phyloP scores from a whole-genome alignment of 2,329 filamentous ascomycete species.

The Verruconis gallopava region DNA sequence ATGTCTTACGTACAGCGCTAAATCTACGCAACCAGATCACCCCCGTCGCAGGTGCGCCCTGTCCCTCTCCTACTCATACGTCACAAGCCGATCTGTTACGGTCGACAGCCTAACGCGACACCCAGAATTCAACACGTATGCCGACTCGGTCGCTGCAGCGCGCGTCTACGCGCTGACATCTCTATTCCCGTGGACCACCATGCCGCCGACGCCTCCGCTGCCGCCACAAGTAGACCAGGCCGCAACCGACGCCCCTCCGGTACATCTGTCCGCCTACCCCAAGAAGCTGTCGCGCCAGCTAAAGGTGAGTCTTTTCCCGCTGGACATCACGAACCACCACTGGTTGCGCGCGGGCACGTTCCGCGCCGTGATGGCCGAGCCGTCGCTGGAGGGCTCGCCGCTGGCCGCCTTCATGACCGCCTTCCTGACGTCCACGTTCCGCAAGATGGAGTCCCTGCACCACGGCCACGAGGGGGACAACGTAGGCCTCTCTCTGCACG shows the following conservation, averaged over 20 bases:
- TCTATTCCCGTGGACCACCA: slow-evolving; percentile 57
- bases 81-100: background rate
- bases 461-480: slow-evolving; percentile 18
- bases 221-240: slow-evolving; percentile 19
- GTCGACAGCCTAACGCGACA: no score
- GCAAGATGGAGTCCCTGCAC: slow-evolving; percentile 30
- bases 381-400: slow-evolving; percentile 21
- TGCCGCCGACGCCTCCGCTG: slow-evolving; percentile 52
- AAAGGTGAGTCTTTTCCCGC: slow-evolving; percentile 34
- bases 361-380: slow-evolving; percentile 14
- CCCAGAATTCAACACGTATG: slow-evolving; percentile 88
- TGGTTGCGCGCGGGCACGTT: slow-evolving; percentile 26
- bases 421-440: slow-evolving; percentile 33
- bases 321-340: slow-evolving; percentile 35
- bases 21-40: slow-evolving; percentile 38
- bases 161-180: slow-evolving; percentile 37
- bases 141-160: slow-evolving; percentile 48
- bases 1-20: slow-evolving; percentile 18
- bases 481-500: slow-evolving; percentile 32
- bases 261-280: slow-evolving; percentile 26
- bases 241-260: slow-evolving; percentile 16
- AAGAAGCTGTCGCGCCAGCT: slow-evolving; percentile 26
- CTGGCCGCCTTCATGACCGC: slow-evolving; percentile 32
- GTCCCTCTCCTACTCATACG: background rate
- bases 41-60: slow-evolving; percentile 41